Evolutionary conservation across 1,284 basidiomycete genomes (phyloP), one percentile per base, ranked within the genome.

Genomic region (Microbotryum lychnidis-dioicae): DNA sequence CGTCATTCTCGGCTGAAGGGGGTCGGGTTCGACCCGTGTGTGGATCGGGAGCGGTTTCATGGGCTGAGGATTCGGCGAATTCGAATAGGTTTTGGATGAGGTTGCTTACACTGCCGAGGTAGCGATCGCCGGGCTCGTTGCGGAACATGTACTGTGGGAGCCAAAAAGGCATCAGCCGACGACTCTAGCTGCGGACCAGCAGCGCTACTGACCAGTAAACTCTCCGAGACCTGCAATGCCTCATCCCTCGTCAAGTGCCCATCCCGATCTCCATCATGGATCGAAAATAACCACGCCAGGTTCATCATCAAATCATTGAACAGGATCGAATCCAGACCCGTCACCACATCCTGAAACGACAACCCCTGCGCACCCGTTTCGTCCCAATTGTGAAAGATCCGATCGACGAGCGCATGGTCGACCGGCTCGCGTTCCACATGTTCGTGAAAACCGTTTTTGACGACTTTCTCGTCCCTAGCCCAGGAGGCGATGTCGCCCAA

Each of bases 51-150:
- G 37, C 37, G 37, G 37, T 42, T 23, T 60, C 48, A 3, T 65
- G 63, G 37, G 65, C 65, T 37, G 68, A 65, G 10, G 89, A 87
- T 76, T 96, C 92, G 4, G 91, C 93, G 66, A 93, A 96, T 73
- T 97, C 92, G 73, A 94, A 97, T 0, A 92, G 90, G 72, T 97
- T 97, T 42, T 91, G 87, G 85, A 97, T 93, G 75, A 97, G 93
- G 33, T 91, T 86, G 69, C 89, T 92, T 62, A 97, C 88, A 27
- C 92, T 90, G 2, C 91, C 96, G 48, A 99, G 81, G 73, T 97
- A 97, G 8, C 91, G 89, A 75, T 99, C 96, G 12, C 96, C 94
- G 18, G 93, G 83, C 77, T 99, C 96, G 75, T 87, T 93, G 29
- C 96, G 86, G 84, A 98, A 99, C 71, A 98, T 96, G 77, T 94